Evolutionary conservation across 495 filamentous ascomycete species (phyloP), one percentile per base, ranked within the genome.

Genomic region (Penicillium diatomitis): DNA sequence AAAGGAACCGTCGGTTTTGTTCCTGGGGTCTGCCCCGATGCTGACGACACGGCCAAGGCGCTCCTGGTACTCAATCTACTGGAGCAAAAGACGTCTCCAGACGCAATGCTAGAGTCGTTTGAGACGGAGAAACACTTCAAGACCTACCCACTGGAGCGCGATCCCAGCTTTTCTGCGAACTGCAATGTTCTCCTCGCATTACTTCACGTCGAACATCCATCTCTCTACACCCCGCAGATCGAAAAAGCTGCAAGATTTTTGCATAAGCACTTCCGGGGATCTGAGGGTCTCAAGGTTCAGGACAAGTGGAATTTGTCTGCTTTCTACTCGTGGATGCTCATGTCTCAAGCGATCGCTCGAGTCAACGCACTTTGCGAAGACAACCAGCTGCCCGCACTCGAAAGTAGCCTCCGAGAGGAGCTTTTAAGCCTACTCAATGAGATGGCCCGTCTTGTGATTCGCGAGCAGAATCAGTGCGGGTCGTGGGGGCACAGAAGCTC

Each of bases 1-100:
- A 47, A 12, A 45, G 36, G 31, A 56, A 44, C 62, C 5, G 52
- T 68, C 12, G 62, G 53, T 8, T 59, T 69, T 4, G 56, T 30
- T 2, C 46, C 46, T 27, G 11, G 9, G 4, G 46, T 66, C 12
- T 50, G 39, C 30, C 48, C 70, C 6, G 74, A 77, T 58, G 74
- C 70, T 11, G 73, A 76, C 58, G 72, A 75, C 41, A 77, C 72
- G 6, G 71, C 72, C 1, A 73, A 69, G 44, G 57, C 66, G 7
- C 63, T 73, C 28, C 56, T 60, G 34, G 43, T 55, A 5, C 55
- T 73, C 1, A 58, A 47, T 32, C 47, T 68, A 35, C 56, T 72
- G 6, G 58, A 63, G 8, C 42, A 43, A 20, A 44, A 40, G 20
- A 50, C 55, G 2, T 52, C 49, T 5, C 55, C 61, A 3, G 53